These are phyloP conservation scores for Aspergillus melleus DNA, from an alignment of 2,329 filamentous ascomycete species.

Conservation along the genomic window DNA sequence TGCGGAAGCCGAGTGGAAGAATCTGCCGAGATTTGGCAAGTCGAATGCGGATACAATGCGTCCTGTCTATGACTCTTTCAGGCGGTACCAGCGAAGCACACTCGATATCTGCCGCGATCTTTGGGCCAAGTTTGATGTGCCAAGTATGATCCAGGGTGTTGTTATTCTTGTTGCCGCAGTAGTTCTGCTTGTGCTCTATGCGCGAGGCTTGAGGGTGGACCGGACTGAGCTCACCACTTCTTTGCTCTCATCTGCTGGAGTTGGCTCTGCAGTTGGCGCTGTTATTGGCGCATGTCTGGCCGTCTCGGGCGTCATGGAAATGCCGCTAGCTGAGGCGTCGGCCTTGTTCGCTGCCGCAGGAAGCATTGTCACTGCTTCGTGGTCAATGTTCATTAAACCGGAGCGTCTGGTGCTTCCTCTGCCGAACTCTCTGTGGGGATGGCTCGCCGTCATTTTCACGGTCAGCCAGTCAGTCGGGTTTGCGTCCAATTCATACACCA, in stretches of 20 bases:
- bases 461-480: constrained; percentile 90
- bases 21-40: constrained; percentile 42
- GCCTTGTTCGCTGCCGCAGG: constrained; percentile 45
- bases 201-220: constrained; percentile 57
- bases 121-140: constrained; percentile 90
- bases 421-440: constrained; percentile 83
- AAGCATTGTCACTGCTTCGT: constrained; percentile 45
- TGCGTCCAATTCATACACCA: constrained; percentile 96
- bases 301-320: constrained; percentile 27
- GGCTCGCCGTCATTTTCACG: constrained; percentile 77
- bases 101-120: constrained; percentile 76
- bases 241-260: constrained; percentile 52
- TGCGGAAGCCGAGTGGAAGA: constrained; percentile 57
- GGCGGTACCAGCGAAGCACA: constrained; percentile 74
- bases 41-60: constrained; percentile 40
- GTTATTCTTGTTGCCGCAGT: constrained; percentile 68
- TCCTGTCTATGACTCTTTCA: constrained; percentile 58
- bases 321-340: constrained; percentile 32
- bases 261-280: constrained; percentile 50
- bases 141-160: constrained; percentile 81
- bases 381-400: constrained; percentile 42
- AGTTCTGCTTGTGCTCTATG: constrained; percentile 70
- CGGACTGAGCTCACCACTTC: constrained; percentile 54
- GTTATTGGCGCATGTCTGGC: constrained; percentile 26
- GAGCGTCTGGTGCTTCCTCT: constrained; percentile 52